Evolutionary conservation across 2,329 filamentous ascomycete genomes (phyloP).

Genomic region (Fusarium temperatum): DNA sequence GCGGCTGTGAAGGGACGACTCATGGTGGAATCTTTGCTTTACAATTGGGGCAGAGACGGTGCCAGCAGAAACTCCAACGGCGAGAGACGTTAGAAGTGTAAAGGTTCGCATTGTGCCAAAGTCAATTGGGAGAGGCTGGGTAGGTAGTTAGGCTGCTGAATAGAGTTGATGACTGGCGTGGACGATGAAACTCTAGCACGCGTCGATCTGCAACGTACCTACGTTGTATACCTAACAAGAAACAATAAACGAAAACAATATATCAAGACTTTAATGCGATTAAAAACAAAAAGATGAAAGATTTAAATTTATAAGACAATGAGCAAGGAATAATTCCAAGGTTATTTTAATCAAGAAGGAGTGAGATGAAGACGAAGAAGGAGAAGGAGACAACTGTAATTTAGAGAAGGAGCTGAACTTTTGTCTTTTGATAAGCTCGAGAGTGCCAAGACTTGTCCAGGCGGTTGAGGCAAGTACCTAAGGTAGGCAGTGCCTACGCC

Average conservation of each 20-base stretch:
- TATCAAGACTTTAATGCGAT: background rate
- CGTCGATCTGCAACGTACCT: background rate
- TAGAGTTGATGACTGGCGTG: background rate
- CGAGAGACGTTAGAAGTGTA: constrained; percentile 28
- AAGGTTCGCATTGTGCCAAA: constrained; percentile 27
- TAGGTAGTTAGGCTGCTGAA: background rate
- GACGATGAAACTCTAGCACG: background rate
- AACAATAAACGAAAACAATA: background rate
- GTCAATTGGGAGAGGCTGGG: background rate
- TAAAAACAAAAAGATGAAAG: background rate
- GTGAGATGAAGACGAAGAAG: background rate
- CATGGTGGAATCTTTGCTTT: constrained; percentile 19
- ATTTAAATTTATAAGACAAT: too few relatives aligned
- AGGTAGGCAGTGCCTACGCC: background rate
- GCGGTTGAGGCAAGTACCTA: background rate
- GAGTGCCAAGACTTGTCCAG: background rate
- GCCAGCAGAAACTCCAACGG: constrained; percentile 37
- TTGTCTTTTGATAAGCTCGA: background rate
- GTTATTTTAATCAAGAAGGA: background rate
- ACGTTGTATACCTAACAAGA: too few relatives aligned
- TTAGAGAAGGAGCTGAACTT: background rate
- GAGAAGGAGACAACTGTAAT: background rate
- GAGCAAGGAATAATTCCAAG: background rate
- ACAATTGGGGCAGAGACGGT: constrained; percentile 36
- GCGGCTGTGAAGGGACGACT: constrained; percentile 35